Base-by-base conservation (phyloP, 169 alveolate genomes). In the Eimeria sp. region DNA sequence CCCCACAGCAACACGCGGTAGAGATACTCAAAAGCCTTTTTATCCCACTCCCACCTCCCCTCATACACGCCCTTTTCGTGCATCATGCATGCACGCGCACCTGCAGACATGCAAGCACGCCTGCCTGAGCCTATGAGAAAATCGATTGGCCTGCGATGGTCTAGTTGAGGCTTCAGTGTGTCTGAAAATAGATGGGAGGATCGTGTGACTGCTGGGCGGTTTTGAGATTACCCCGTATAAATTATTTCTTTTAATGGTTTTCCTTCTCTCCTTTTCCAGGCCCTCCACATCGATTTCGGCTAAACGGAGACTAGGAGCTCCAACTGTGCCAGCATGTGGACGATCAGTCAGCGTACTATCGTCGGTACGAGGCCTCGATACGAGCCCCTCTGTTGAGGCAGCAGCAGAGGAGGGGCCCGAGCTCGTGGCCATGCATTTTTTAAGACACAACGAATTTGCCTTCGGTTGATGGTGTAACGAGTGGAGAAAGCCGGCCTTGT, bases 261-360 rank as follows among this genome's bases (percentile, higher is more conserved):
- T 58, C 49, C 64, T 60, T 10, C 82, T 87, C 30, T 58, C 52
- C 33, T 62, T 87, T 62, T 87, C 93, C 64, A 87, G 14, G 62
- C 40, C 80, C n/a, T 87, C 80, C 54, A 87, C 6, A 72, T 64
- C 93, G 27, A 87, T 27, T 43, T 87, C 93, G n/a, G 64, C 30
- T 18, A 87, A 18, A 16, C 93, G 93, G 66, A 23, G 66, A 10
- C 30, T 60, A 13, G 93, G 64, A 13, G 82, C 11, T 43, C 83
- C 78, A 25, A 43, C 37, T 27, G 77, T 82, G 18, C 2, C 33
- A 37, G 18, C n/a, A 23, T 64, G 52, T 52, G 64, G 33, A 20
- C 66, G 90, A 10, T 54, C 54, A 40, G 76, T 27, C 77, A 33
- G 33, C 30, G 76, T 58, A 16, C 25, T 23, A 23, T 58, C 76